Evolutionary conservation across 2,329 filamentous ascomycete genomes (phyloP).

Genomic region (Metarhizium anisopliae): DNA sequence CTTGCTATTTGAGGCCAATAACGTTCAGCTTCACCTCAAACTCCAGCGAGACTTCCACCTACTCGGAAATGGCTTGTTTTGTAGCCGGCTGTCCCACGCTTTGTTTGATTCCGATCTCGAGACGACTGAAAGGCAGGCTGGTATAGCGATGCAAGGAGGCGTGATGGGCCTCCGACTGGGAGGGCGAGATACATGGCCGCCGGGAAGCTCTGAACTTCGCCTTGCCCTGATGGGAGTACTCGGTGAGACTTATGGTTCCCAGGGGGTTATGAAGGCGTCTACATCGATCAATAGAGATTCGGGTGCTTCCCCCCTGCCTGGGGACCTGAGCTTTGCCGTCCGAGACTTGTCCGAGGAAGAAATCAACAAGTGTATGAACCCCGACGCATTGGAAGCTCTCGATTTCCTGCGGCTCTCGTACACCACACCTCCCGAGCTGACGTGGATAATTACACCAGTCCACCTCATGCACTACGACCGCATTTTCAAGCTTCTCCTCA

Average conservation of each 20-base stretch:
- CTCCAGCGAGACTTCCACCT: conserved; percentile 76
- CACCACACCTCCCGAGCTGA: conserved; percentile 62
- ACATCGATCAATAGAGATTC: conserved; percentile 15
- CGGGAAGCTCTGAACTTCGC: conserved; percentile 86
- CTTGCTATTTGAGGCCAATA: conserved; percentile 67
- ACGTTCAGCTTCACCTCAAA: conserved; percentile 61
- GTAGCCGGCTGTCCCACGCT: conserved; percentile 68
- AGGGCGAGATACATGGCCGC: conserved; percentile 80
- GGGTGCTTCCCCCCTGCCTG: conserved; percentile 43
- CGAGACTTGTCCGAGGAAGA: conserved; percentile 71
- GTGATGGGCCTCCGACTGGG: conserved; percentile 76
- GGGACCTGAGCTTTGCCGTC: conserved; percentile 73
- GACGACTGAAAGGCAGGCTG: conserved; percentile 64
- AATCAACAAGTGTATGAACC: conserved; percentile 74
- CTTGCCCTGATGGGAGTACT: conserved; percentile 81
- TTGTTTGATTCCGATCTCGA: conserved; percentile 79
- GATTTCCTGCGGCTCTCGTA: conserved; percentile 89
- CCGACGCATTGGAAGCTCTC: conserved; percentile 75
- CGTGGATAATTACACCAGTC: conserved; percentile 61
- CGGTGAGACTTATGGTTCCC: conserved; percentile 56
- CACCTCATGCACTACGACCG: conserved; percentile 74
- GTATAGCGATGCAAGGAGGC: conserved; percentile 58
- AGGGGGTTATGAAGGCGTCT: conserved; percentile 9
- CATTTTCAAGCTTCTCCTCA: conserved; percentile 72
- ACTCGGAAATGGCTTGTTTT: conserved; percentile 76